Evolutionary conservation across 805 yeast species (phyloP).

Genomic region (Ogataea glucozyma): DNA sequence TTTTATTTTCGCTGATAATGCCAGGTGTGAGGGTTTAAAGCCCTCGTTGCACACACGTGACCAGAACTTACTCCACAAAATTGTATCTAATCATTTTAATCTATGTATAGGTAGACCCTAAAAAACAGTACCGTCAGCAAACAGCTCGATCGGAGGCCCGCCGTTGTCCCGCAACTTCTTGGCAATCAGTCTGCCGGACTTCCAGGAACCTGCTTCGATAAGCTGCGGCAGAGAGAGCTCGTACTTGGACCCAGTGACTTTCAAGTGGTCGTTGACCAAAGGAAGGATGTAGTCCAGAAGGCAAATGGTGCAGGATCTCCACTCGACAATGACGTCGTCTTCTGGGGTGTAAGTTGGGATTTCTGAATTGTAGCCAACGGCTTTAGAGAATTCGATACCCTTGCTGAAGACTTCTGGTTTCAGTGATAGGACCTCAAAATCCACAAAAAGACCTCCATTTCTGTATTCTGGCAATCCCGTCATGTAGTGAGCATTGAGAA

Average conservation of each 20-base stretch:
- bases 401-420: constrained; percentile 41
- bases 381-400: constrained; percentile 41
- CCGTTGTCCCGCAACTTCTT: constrained; percentile 46
- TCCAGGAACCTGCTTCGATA: constrained; percentile 71
- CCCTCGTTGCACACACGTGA: constrained; percentile 18
- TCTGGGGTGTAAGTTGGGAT: constrained; percentile 55
- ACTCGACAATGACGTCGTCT: constrained; percentile 63
- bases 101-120: constrained; percentile 27
- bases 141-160: constrained; percentile 65
- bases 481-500: constrained; percentile 42
- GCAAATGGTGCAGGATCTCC: constrained; percentile 65
- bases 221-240: constrained; percentile 53
- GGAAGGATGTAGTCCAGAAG: constrained; percentile 55
- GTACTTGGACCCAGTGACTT: constrained; percentile 31
- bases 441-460: constrained; percentile 65
- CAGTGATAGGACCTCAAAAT: constrained; percentile 50
- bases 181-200: constrained; percentile 63
- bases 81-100: neutral
- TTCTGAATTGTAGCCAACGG: constrained; percentile 29
- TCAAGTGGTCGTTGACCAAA: constrained; percentile 48
- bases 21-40: constrained; percentile 12
- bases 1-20: constrained; percentile 2
- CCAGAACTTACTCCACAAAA: neutral
- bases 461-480: constrained; percentile 64
- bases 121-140: constrained; percentile 67